Percentiles rank a stretch among this genome's conserved stretches.
phyloP scores from a whole-genome alignment of 495 filamentous ascomycete genomes.

The Polyplosphaeria fusca region DNA sequence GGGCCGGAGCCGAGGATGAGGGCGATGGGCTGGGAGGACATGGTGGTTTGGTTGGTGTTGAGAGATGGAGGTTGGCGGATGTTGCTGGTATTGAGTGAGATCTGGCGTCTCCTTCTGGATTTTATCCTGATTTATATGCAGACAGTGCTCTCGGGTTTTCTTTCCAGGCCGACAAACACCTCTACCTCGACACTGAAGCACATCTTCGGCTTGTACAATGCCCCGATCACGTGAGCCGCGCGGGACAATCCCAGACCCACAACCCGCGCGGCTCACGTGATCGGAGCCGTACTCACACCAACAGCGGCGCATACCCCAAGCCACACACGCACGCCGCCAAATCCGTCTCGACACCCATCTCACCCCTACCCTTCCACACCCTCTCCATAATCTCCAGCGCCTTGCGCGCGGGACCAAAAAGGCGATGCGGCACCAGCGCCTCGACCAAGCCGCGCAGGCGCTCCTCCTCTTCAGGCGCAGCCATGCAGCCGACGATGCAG shows the following conservation, averaged over 20 bases:
- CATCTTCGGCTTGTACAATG: background rate
- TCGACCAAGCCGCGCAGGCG: slow-evolving; percentile 43
- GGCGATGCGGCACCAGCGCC: slow-evolving; percentile 41
- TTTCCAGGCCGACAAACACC: background rate
- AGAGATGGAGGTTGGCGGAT: background rate
- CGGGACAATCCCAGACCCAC: background rate
- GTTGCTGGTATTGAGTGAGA: background rate
- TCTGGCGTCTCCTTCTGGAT: background rate
- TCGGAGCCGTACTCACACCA: slow-evolving; percentile 6
- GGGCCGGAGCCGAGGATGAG: slow-evolving; percentile 47
- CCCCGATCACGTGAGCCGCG: background rate
- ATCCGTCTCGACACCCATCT: slow-evolving; percentile 9
- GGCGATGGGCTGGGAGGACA: slow-evolving; percentile 22
- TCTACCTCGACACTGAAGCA: background rate
- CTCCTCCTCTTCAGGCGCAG: slow-evolving; percentile 44
- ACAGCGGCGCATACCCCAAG: slow-evolving; percentile 16
- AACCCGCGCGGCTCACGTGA: slow-evolving; percentile 3
- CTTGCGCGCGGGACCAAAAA: slow-evolving; percentile 49
- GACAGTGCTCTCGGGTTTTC: background rate
- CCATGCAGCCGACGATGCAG: slow-evolving; percentile 52
- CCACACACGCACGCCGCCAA: slow-evolving; percentile 25
- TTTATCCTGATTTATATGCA: background rate
- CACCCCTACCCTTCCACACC: slow-evolving; percentile 43
- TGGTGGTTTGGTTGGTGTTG: background rate
- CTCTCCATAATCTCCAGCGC: slow-evolving; percentile 52